Percentiles rank a stretch among this genome's conserved stretches.
These are phyloP conservation scores for Echria macrotheca DNA, from an alignment of 495 filamentous ascomycete species.

Conservation along the genomic window DNA sequence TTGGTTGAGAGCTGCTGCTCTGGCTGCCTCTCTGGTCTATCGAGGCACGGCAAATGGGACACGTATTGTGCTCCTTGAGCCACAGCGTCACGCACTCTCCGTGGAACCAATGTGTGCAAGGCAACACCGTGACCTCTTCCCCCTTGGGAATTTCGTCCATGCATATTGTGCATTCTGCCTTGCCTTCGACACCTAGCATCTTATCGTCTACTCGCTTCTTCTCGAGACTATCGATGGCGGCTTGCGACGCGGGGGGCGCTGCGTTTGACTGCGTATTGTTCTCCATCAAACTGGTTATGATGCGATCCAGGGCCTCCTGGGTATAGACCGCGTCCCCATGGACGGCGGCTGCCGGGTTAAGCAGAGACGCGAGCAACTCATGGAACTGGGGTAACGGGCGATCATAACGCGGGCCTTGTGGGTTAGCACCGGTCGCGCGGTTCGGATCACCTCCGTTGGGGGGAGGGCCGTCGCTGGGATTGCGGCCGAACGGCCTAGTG, in stretches of 20 bases:
- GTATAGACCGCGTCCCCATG: conserved; percentile 85
- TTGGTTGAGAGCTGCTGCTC: too few species aligned
- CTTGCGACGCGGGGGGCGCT: conserved; percentile 71
- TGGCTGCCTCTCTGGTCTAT: conserved; percentile 45
- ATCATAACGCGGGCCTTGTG: too few species aligned
- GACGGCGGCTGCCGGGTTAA: conserved; percentile 52
- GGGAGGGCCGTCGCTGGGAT: too few species aligned
- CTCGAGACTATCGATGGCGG: conserved; percentile 67
- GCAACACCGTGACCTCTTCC: conserved; percentile 70
- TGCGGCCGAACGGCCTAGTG: too few species aligned
- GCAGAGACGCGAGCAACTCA: conserved; percentile 44
- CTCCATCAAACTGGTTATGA: conserved; percentile 85
- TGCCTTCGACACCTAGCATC: conserved; percentile 56
- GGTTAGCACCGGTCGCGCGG: too few species aligned
- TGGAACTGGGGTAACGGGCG: conserved; percentile 21
- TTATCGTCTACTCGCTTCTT: conserved; percentile 59
- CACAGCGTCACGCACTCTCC: conserved; percentile 69
- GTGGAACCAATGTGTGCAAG: conserved; percentile 93
- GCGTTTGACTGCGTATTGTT: conserved; percentile 68
- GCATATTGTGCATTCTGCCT: conserved; percentile 84
- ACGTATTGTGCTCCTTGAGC: conserved; percentile 85
- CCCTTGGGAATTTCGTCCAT: conserved; percentile 78
- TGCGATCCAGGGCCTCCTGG: conserved; percentile 83
- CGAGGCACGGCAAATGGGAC: conserved; percentile 76
- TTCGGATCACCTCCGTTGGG: too few species aligned